phyloP scores from a whole-genome alignment of 768 basidiomycete genomes.

The Termitomyces sp. region DNA sequence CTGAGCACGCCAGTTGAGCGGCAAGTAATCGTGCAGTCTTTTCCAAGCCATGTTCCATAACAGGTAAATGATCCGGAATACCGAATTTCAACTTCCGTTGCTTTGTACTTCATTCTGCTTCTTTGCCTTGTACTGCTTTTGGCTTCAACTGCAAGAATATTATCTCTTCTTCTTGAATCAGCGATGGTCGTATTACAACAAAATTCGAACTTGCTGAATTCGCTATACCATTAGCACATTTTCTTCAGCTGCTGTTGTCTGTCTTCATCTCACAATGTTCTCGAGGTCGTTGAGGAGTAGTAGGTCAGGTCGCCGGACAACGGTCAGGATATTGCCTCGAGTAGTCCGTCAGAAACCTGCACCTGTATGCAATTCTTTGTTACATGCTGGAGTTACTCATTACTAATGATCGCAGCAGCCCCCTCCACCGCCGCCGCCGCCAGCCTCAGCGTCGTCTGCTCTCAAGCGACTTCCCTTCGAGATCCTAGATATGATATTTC shows the following conservation, averaged over 20 bases:
- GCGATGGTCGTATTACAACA: neutral
- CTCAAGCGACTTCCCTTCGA: slow-evolving; percentile 16
- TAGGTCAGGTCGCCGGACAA: neutral
- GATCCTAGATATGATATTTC: slow-evolving; percentile 21
- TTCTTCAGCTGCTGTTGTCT: neutral
- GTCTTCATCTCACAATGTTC: neutral
- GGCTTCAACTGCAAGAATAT: neutral
- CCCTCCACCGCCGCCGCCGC: neutral
- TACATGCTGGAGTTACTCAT: neutral
- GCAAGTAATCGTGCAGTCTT: no score
- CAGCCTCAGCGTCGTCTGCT: neutral
- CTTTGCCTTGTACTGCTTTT: neutral
- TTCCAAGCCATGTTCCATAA: no score
- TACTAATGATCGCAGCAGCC: neutral
- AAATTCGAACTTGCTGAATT: neutral
- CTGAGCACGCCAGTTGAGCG: no score
- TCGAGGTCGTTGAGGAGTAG: neutral
- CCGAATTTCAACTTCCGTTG: no score
- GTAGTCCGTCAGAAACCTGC: neutral
- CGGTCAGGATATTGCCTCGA: neutral
- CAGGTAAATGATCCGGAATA: no score
- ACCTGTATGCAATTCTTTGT: neutral
- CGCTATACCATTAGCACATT: neutral
- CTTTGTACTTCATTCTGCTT: no score
- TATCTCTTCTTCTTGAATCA: neutral